Conservation (phyloP, 768 basidiomycete genomes). For the Steccherinum ochraceum region DNA sequence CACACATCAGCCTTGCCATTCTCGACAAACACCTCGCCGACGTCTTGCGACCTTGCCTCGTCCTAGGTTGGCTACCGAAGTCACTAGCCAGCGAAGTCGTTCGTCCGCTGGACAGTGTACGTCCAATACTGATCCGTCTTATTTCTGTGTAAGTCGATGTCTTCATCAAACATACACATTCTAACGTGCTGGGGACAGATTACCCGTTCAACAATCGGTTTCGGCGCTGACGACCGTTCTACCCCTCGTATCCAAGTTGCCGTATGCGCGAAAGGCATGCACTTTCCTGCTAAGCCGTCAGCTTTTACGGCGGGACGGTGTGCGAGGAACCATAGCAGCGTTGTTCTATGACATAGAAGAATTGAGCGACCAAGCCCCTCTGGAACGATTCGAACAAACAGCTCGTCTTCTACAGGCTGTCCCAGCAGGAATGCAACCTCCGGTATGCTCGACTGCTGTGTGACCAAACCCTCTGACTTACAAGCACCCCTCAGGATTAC, state of each 20-base stretch:
- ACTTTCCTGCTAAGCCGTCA: constrained; percentile 63
- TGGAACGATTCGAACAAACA: constrained; percentile 72
- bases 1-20: constrained; percentile 51
- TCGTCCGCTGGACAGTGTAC: constrained; percentile 39
- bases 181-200: constrained; percentile 29
- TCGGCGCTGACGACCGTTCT: constrained; percentile 57
- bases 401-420: constrained; percentile 56
- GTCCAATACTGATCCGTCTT: constrained; percentile 48
- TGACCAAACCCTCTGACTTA: too few relatives aligned
- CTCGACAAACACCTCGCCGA: constrained; percentile 54
- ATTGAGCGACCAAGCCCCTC: constrained; percentile 40
- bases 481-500: constrained; percentile 52
- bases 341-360: constrained; percentile 60
- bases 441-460: constrained; percentile 41
- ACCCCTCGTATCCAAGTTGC: constrained; percentile 34
- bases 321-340: constrained; percentile 61
- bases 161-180: not conserved
- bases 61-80: constrained; percentile 71
- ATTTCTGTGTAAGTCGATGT: constrained; percentile 50
- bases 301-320: constrained; percentile 62
- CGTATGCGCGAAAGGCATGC: constrained; percentile 54
- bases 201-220: constrained; percentile 63
- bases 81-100: constrained; percentile 31
- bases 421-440: constrained; percentile 46
- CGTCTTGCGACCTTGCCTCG: constrained; percentile 52